Percentiles rank a stretch among this genome's conserved stretches.
phyloP scores from a whole-genome alignment of 352 stramenopile species.

The Albugo laibachii region DNA sequence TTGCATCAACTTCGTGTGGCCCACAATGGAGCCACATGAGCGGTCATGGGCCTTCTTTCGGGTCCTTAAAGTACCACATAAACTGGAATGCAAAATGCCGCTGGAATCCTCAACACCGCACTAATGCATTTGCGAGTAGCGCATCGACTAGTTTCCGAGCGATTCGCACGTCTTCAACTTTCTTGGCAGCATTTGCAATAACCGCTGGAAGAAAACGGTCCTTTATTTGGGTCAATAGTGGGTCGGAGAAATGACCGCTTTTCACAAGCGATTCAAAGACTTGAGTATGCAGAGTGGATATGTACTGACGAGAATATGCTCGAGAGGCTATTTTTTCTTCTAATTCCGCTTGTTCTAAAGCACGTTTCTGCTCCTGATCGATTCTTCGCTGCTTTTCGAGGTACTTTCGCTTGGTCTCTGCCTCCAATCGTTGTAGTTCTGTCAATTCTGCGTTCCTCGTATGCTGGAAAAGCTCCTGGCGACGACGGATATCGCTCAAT shows the following conservation, averaged over 20 bases:
- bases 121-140: slow-evolving; percentile 4
- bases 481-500: slow-evolving; percentile 70
- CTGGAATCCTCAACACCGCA: not conserved
- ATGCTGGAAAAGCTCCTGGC: slow-evolving; percentile 85
- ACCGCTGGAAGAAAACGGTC: slow-evolving; percentile 58
- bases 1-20: not conserved
- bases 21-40: not conserved
- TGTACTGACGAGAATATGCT: slow-evolving; percentile 76
- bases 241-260: slow-evolving; percentile 80
- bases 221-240: slow-evolving; percentile 61
- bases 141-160: slow-evolving; percentile 15
- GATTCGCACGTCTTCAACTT: slow-evolving; percentile 20
- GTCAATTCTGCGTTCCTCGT: slow-evolving; percentile 83
- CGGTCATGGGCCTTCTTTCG: not conserved
- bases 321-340: slow-evolving; percentile 83
- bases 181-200: slow-evolving; percentile 19
- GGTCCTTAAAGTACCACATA: not conserved
- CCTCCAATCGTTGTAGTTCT: slow-evolving; percentile 87
- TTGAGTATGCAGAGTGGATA: slow-evolving; percentile 64
- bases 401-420: slow-evolving; percentile 80
- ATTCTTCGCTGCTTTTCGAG: slow-evolving; percentile 80
- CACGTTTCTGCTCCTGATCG: slow-evolving; percentile 54
- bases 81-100: not conserved
- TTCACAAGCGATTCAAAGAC: slow-evolving; percentile 79
- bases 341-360: slow-evolving; percentile 62